Base-by-base conservation (phyloP, 352 stramenopile species). In the Hyaloperonospora arabidopsidis region DNA sequence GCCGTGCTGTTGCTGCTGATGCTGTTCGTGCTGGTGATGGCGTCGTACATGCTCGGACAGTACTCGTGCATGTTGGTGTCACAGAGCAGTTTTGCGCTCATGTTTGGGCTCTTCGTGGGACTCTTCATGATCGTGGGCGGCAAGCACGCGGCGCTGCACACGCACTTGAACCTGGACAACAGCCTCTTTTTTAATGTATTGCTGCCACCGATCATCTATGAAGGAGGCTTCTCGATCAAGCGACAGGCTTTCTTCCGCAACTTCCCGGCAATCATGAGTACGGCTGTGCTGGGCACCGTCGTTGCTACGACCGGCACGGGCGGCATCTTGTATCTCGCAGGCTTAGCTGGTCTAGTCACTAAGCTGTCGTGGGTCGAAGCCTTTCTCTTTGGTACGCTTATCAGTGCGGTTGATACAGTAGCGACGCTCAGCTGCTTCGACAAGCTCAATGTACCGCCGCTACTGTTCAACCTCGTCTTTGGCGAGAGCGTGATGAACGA, bases 401-500 rank as follows among this genome's bases (percentile, higher is more conserved):
- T 97, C 55, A 95, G 82, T 60, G 86, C 92, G 0, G 96, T 96
- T 38, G 93, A 98, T 70, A 91, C 93, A 18, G 91, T 98, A 36
- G 88, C 86, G 13, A 97, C 89, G 39, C 68, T 98, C 5, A 86
- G 86, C 25, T 93, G 93, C 52, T 97, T 98, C 63, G 88, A 96
- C 67, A 93, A 92, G 49, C 74, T 94, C 32, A 76, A 91, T 54
- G 83, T 70, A 18, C 80, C 81, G 18, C 87, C 90, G 34, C 68
- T 94, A 29, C 70, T 98, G 18, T 97, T 97, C 66, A 97, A 97
- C 59, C 78, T 98, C 25, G 88, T 97, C 5, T 98, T 97, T 63
- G 93, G 93, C 50, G 93, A 98, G 62, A 95, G 79, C 39, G 88
- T 97, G 8, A 70, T 98, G 39, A 98, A 97, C 68, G 93, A 98